Evolutionary conservation across 768 basidiomycete genomes (phyloP).

Genomic region (Holtermanniella nyarrowii): DNA sequence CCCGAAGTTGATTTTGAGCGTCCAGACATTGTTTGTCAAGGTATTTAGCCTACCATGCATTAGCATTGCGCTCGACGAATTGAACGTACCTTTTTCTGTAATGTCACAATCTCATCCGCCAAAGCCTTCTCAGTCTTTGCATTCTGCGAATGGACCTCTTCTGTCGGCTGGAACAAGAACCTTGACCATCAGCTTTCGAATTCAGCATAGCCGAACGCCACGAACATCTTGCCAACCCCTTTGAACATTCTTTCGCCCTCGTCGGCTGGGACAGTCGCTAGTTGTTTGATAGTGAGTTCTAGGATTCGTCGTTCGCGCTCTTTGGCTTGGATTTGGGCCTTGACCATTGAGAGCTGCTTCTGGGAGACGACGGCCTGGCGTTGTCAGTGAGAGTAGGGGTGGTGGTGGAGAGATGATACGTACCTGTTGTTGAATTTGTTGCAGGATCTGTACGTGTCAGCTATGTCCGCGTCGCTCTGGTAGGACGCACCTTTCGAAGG

Average conservation of each 20-base stretch:
- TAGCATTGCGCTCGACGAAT: neutral
- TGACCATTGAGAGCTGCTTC: slow-evolving; percentile 59
- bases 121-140: slow-evolving; percentile 70
- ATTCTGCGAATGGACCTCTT: slow-evolving; percentile 65
- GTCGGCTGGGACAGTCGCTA: slow-evolving; percentile 51
- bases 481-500: slow-evolving; percentile 55
- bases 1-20: slow-evolving; percentile 68
- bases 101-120: slow-evolving; percentile 65
- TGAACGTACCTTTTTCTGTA: slow-evolving; percentile 68
- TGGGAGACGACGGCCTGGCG: slow-evolving; percentile 63
- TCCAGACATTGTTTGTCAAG: slow-evolving; percentile 89
- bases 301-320: slow-evolving; percentile 82
- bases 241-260: slow-evolving; percentile 76
- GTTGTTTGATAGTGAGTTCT: slow-evolving; percentile 77
- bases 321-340: slow-evolving; percentile 66
- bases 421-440: slow-evolving; percentile 82
- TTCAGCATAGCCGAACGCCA: slow-evolving; percentile 4
- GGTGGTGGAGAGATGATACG: neutral
- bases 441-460: slow-evolving; percentile 55
- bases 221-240: slow-evolving; percentile 91
- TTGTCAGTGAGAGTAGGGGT: neutral
- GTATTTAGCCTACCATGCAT: slow-evolving; percentile 61
- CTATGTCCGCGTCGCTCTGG: neutral
- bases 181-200: slow-evolving; percentile 42
- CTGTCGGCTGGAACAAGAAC: slow-evolving; percentile 81